Conservation (phyloP, 768 basidiomycete genomes). For the Xerocomellus chrysenteron region DNA sequence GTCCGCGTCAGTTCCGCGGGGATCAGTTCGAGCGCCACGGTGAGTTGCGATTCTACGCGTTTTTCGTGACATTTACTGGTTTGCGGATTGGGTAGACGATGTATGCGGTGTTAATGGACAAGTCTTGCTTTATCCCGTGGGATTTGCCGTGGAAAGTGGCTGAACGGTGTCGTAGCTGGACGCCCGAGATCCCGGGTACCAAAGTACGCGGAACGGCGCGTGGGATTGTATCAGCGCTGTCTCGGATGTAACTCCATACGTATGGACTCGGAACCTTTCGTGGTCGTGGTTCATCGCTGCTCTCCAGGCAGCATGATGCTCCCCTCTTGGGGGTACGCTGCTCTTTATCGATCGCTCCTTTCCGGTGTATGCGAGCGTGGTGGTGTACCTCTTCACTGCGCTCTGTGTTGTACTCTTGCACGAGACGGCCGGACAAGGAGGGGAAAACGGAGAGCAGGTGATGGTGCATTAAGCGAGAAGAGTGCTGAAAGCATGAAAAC, state of each 20-base stretch:
- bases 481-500: too few relatives aligned
- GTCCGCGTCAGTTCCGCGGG: conserved; percentile 71
- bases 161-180: conserved; percentile 47
- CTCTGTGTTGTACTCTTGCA: conserved; percentile 58
- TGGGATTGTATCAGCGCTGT: conserved; percentile 83
- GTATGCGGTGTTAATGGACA: conserved; percentile 58
- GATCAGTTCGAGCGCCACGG: conserved; percentile 72
- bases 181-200: conserved; percentile 59
- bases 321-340: conserved; percentile 68
- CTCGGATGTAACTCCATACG: conserved; percentile 55
- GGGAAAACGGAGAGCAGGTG: conserved; percentile 9
- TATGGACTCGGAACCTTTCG: too few relatives aligned
- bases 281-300: too few relatives aligned
- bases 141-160: background rate
- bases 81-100: conserved; percentile 39
- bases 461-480: conserved; percentile 18
- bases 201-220: conserved; percentile 87
- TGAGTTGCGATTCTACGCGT: conserved; percentile 8
- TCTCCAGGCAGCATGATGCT: too few relatives aligned
- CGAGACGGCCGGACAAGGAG: conserved; percentile 46
- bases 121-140: background rate
- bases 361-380: conserved; percentile 75
- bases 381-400: conserved; percentile 44
- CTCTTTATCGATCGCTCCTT: conserved; percentile 65
- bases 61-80: background rate